Conservation (phyloP, 257 asterid species). For the Lithospermum erythrorhizon region DNA sequence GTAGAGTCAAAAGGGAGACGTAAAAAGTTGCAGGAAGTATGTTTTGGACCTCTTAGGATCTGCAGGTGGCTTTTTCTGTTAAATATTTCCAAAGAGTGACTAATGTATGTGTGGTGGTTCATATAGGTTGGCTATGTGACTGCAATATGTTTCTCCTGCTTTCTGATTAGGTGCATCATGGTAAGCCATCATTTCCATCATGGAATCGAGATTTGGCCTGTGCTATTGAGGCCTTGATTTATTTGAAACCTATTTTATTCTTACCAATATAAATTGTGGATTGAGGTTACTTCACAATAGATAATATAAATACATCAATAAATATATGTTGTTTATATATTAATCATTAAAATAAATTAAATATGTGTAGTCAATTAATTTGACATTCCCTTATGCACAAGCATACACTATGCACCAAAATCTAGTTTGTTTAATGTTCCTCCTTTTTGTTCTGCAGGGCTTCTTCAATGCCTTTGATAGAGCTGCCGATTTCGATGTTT, state of each 20-base stretch:
- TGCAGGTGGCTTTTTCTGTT: not conserved
- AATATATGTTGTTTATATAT: too few relatives aligned
- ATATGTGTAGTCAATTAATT: too few relatives aligned
- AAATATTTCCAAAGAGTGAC: not conserved
- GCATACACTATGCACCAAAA: not conserved
- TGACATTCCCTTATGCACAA: too few relatives aligned
- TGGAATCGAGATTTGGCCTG: not conserved
- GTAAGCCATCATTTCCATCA: slow-evolving; percentile 6
- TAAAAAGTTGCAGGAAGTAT: slow-evolving; percentile 33
- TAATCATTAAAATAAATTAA: too few relatives aligned
- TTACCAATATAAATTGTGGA: not conserved
- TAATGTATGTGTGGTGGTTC: not conserved
- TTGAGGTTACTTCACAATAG: not conserved
- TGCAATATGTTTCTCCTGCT: slow-evolving; percentile 31
- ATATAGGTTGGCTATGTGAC: slow-evolving; percentile 34
- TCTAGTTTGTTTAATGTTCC: not conserved
- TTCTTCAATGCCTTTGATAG: slow-evolving; percentile 25
- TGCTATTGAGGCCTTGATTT: not conserved
- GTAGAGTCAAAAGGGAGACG: slow-evolving; percentile 29
- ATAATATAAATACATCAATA: too few relatives aligned
- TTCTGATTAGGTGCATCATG: slow-evolving; percentile 33
- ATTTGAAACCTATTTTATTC: not conserved
- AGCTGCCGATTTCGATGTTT: slow-evolving; percentile 19
- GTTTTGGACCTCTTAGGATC: not conserved
- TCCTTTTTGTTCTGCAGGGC: slow-evolving; percentile 12